Evolutionary conservation across 495 filamentous ascomycete genomes (phyloP), one percentile per base, ranked within the genome.

Genomic region (Talaromyces liani): DNA sequence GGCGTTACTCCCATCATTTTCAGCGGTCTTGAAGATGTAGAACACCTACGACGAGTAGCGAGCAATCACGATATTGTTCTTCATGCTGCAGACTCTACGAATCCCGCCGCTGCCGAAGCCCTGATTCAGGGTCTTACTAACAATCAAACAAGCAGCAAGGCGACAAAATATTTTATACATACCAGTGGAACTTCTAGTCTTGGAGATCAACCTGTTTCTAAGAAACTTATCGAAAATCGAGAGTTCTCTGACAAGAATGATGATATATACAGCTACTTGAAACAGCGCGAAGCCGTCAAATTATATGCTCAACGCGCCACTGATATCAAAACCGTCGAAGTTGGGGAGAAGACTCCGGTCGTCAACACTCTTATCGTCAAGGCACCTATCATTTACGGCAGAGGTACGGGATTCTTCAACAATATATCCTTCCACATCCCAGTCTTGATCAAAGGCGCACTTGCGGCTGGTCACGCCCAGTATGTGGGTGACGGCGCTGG

Each of bases 251-350:
- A 55, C 20, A 55, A 55, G 20, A 55, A 55, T 29, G 20, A 55
- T 18, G 51, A 55, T 55, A 25, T 55, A 55, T 55, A 55, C 51
- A 55, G 20, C 20, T 55, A 55, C 51, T 10, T 55, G 51, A 10
- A 25, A 25, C 51, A 55, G 22, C 51, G 51, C 20, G 51, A 55
- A 29, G 20, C 51, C 51, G 14, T 9, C 9, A 8, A 55, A 55
- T 55, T 20, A 55, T 55, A 55, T 55, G 51, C 51, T 24, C 51
- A 55, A 55, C 51, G 51, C 0, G 51, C 51, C 51, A 55, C 51
- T 2, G 51, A 55, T 55, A 55, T 55, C 51, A 55, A 55, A 16
- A 55, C 20, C 20, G 25, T 55, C 7, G 51, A 25, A 55, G 51
- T 55, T 12, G 51, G 51, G 0, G 51, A 55, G 20, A 55, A 27